A percentile compares a stretch with the other conserved stretches of the same genome.
Conservation (phyloP, 306 rosid species). For the Prunus fruticosa region DNA sequence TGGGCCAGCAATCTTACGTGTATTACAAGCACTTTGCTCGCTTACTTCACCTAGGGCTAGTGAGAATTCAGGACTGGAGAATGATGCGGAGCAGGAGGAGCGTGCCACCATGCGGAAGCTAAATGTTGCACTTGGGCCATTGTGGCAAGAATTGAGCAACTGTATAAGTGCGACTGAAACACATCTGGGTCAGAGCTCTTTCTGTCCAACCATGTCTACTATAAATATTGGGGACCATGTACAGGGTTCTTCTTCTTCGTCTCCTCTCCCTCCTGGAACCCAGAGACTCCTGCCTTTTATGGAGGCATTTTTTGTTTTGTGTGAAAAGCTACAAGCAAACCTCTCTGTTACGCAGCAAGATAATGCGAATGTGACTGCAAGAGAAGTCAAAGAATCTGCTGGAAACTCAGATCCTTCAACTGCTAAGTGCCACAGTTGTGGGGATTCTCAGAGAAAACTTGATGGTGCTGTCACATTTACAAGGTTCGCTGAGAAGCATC, state of each 20-base stretch:
- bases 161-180: conserved; percentile 92
- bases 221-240: conserved; percentile 64
- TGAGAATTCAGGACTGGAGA: conserved; percentile 46
- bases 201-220: conserved; percentile 49
- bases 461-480: conserved; percentile 82
- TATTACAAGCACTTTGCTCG: conserved; percentile 81
- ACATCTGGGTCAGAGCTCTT: conserved; percentile 74
- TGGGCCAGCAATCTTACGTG: conserved; percentile 94
- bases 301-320: conserved; percentile 95
- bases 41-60: conserved; percentile 48
- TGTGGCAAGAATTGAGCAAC: conserved; percentile 94
- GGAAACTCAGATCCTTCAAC: conserved; percentile 54
- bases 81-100: conserved; percentile 67
- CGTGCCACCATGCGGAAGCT: conserved; percentile 79
- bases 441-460: conserved; percentile 62
- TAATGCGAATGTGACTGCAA: conserved; percentile 64
- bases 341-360: conserved; percentile 65
- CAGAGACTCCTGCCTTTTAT: conserved; percentile 94
- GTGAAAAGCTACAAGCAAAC: conserved; percentile 87
- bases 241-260: conserved; percentile 78
- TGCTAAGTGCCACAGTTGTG: conserved; percentile 28
- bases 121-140: conserved; percentile 80
- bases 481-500: conserved; percentile 96
- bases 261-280: conserved; percentile 98
- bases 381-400: conserved; percentile 90